Evolutionary conservation across 164 flowering plant species (phyloP).

Genomic region (Warburgia ugandensis): DNA sequence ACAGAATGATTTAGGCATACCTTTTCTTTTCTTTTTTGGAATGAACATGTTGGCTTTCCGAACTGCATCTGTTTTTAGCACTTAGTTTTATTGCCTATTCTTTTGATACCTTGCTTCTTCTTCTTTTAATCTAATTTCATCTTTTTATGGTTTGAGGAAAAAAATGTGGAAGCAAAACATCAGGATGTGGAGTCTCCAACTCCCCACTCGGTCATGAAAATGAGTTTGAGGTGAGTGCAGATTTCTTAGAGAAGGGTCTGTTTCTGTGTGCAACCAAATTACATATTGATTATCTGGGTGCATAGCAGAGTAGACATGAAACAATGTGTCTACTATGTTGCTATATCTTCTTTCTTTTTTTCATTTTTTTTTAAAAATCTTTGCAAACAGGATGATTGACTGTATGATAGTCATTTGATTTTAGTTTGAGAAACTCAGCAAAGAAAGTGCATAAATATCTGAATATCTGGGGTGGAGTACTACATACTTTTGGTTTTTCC

Average conservation of each 20-base stretch:
- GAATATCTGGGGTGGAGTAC: no score
- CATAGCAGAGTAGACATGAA: no score
- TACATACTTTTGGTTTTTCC: no score
- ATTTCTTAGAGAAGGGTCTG: not conserved
- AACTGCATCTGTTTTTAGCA: not conserved
- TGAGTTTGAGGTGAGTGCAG: slow-evolving; percentile 52
- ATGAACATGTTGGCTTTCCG: not conserved
- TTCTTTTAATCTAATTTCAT: not conserved
- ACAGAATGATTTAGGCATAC: not conserved
- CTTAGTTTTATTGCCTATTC: not conserved
- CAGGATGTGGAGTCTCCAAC: slow-evolving; percentile 74
- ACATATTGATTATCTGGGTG: no score
- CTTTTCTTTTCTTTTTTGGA: not conserved
- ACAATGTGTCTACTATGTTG: no score
- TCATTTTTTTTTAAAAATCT: no score
- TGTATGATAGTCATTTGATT: no score
- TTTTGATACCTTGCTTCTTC: not conserved
- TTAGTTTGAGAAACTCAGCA: no score
- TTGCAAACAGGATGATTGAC: no score
- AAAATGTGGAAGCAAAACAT: slow-evolving; percentile 51
- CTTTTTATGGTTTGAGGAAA: slow-evolving; percentile 49
- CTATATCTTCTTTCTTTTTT: no score
- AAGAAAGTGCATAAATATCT: no score
- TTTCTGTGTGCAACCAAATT: no score
- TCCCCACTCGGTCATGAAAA: slow-evolving; percentile 52